Evolutionary conservation across 2,329 filamentous ascomycete genomes (phyloP).

Genomic region (Botrytis tulipae): DNA sequence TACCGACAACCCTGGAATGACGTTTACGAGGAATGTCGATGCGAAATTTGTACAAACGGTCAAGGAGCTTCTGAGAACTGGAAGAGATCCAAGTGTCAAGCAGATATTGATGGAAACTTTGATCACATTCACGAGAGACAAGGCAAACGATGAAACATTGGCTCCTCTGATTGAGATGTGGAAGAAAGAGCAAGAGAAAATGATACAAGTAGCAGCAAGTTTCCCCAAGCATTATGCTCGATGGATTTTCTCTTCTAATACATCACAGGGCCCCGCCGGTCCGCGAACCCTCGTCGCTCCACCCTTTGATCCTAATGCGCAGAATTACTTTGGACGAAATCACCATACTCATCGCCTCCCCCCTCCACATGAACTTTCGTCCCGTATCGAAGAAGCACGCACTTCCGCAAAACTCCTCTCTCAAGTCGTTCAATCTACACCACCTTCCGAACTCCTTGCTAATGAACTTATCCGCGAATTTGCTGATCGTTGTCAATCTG

Average conservation of each 20-base stretch:
- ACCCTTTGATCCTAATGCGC: slow-evolving; percentile 41
- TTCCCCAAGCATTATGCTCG: not conserved
- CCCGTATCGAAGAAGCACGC: slow-evolving; percentile 82
- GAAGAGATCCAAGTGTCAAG: slow-evolving; percentile 72
- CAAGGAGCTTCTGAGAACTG: slow-evolving; percentile 70
- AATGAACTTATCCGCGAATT: slow-evolving; percentile 96
- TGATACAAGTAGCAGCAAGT: slow-evolving; percentile 48
- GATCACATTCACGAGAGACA: slow-evolving; percentile 69
- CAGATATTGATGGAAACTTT: slow-evolving; percentile 87
- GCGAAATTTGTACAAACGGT: slow-evolving; percentile 75
- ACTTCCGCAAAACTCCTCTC: slow-evolving; percentile 90
- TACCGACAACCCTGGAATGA: slow-evolving; percentile 83
- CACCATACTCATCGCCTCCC: slow-evolving; percentile 55
- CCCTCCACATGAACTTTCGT: slow-evolving; percentile 71
- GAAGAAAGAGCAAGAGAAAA: slow-evolving; percentile 75
- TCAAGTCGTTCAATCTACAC: slow-evolving; percentile 85
- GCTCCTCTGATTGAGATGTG: slow-evolving; percentile 77
- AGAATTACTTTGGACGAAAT: slow-evolving; percentile 47
- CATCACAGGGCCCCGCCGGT: slow-evolving; percentile 32
- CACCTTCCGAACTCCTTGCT: slow-evolving; percentile 67
- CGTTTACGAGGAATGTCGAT: slow-evolving; percentile 89
- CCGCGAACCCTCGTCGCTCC: slow-evolving; percentile 46
- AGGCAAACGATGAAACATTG: slow-evolving; percentile 69
- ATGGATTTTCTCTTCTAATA: slow-evolving; percentile 10
- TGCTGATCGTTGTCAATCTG: slow-evolving; percentile 77